Evolutionary conservation across 768 basidiomycete genomes (phyloP).

Genomic region (Mycena alexandri): DNA sequence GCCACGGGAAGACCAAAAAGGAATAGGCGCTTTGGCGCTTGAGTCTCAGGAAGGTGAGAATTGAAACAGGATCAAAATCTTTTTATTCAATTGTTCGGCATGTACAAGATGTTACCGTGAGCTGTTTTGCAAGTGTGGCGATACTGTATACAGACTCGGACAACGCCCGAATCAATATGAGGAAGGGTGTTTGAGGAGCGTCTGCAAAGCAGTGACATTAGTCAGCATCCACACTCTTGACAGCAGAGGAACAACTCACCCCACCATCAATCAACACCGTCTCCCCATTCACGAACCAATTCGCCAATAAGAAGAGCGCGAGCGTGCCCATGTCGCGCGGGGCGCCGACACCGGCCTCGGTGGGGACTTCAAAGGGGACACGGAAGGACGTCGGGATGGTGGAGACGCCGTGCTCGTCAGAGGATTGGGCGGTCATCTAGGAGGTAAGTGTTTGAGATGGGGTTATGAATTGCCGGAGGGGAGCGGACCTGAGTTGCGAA

Average conservation of each 20-base stretch:
- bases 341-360: slow-evolving; percentile 49
- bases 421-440: slow-evolving; percentile 47
- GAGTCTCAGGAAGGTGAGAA: too few species aligned
- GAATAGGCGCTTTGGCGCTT: too few species aligned
- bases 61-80: too few species aligned
- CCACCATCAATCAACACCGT: slow-evolving; percentile 64
- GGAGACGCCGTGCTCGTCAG: slow-evolving; percentile 43
- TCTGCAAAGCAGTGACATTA: slow-evolving; percentile 41
- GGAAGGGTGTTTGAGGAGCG: slow-evolving; percentile 52
- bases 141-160: too few species aligned
- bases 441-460: not conserved
- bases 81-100: too few species aligned
- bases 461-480: not conserved
- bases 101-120: too few species aligned
- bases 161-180: slow-evolving; percentile 50
- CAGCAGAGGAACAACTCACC: slow-evolving; percentile 46
- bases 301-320: slow-evolving; percentile 58
- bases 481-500: slow-evolving; percentile 46
- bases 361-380: slow-evolving; percentile 51
- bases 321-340: slow-evolving; percentile 58
- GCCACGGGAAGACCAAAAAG: too few species aligned
- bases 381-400: slow-evolving; percentile 36
- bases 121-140: too few species aligned
- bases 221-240: not conserved
- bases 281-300: slow-evolving; percentile 63